Conservation (phyloP, 768 basidiomycete species). For the Kwoniella botswanensis region DNA sequence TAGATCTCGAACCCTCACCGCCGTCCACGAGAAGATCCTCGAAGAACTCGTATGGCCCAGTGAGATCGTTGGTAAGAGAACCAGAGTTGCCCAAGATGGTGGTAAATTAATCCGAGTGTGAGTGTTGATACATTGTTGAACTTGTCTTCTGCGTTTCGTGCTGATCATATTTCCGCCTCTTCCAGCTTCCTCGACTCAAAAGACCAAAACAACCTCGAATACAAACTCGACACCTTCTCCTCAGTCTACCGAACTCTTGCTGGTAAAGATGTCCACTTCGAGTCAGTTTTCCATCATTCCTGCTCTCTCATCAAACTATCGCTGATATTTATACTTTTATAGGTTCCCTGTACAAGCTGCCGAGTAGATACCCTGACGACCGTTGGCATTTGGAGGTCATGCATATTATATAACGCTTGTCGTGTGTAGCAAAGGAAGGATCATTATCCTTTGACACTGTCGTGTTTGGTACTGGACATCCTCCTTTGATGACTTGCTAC, state of each 20-base stretch:
- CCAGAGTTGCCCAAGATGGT: slow-evolving; percentile 89
- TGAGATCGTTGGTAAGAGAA: slow-evolving; percentile 98
- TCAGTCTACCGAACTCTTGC: slow-evolving; percentile 91
- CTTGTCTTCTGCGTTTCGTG: neutral
- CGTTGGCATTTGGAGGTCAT: slow-evolving; percentile 35
- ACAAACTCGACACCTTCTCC: slow-evolving; percentile 99
- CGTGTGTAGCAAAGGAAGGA: neutral
- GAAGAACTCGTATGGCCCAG: slow-evolving; percentile 99
- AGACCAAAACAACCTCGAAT: slow-evolving; percentile 96
- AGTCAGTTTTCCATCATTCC: slow-evolving; percentile 35
- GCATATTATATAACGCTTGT: slow-evolving; percentile 29
- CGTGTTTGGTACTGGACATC: neutral
- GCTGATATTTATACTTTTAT: slow-evolving; percentile 24
- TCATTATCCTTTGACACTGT: slow-evolving; percentile 12
- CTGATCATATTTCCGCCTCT: neutral
- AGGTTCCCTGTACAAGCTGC: slow-evolving; percentile 50
- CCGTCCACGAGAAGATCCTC: slow-evolving; percentile 96
- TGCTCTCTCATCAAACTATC: neutral
- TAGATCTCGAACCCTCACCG: slow-evolving; percentile 93
- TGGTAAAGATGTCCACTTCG: slow-evolving; percentile 82
- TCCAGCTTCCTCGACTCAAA: slow-evolving; percentile 93
- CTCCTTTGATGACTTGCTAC: neutral
- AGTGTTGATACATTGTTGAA: slow-evolving; percentile 57
- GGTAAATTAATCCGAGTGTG: slow-evolving; percentile 97
- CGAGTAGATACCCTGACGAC: slow-evolving; percentile 42